Conservation (phyloP, 2,329 filamentous ascomycete genomes). For the Colletotrichum tabaci region DNA sequence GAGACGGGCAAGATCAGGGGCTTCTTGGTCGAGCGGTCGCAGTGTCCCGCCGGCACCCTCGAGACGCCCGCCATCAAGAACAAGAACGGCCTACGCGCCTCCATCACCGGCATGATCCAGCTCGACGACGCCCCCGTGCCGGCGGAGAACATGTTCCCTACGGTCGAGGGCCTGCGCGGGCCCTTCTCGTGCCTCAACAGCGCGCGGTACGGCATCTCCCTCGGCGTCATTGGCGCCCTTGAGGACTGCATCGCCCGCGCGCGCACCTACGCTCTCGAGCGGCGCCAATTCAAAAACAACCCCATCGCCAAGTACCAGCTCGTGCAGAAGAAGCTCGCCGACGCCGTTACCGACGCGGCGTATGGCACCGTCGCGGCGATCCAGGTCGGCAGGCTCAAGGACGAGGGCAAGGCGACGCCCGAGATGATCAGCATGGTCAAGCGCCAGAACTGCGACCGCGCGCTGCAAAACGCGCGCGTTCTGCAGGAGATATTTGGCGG, state of each 20-base stretch:
- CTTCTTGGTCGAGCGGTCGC: slow-evolving; percentile 88
- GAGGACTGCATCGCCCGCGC: slow-evolving; percentile 91
- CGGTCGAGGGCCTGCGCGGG: slow-evolving; percentile 87
- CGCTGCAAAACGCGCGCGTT: slow-evolving; percentile 82
- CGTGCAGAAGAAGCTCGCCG: slow-evolving; percentile 96
- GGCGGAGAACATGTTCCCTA: slow-evolving; percentile 93
- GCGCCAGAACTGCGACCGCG: slow-evolving; percentile 95
- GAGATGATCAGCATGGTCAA: slow-evolving; percentile 99
- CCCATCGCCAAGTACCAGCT: slow-evolving; percentile 96
- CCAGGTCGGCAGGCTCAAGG: slow-evolving; percentile 94
- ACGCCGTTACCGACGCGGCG: slow-evolving; percentile 90
- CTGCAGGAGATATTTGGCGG: slow-evolving; percentile 97
- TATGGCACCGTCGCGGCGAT: slow-evolving; percentile 92
- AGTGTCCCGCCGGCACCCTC: slow-evolving; percentile 89
- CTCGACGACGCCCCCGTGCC: slow-evolving; percentile 92
- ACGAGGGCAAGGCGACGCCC: slow-evolving; percentile 86
- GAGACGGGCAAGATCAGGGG: slow-evolving; percentile 95
- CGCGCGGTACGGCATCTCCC: slow-evolving; percentile 92
- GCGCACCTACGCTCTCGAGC: slow-evolving; percentile 89
- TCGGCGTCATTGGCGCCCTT: slow-evolving; percentile 92
- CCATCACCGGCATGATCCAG: slow-evolving; percentile 98
- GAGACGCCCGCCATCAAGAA: slow-evolving; percentile 94
- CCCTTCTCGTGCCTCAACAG: slow-evolving; percentile 97
- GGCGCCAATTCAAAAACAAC: slow-evolving; percentile 97
- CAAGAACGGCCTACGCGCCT: slow-evolving; percentile 94